Conservation (phyloP, 345 rosid genomes). For the Eutrema yunnanense region DNA sequence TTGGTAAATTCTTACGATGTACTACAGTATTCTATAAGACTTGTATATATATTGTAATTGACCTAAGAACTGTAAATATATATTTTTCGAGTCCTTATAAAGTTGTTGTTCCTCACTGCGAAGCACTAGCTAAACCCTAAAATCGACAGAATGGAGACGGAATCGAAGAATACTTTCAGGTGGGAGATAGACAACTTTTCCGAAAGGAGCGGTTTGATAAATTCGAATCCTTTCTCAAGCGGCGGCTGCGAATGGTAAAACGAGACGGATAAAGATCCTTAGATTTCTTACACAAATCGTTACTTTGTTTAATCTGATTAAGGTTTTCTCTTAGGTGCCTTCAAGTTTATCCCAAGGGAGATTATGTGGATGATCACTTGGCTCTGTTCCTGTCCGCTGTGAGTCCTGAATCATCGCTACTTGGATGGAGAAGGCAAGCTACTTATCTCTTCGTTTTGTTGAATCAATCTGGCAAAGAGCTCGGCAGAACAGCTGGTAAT, state of each 20-base stretch:
- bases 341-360: background rate
- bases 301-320: background rate
- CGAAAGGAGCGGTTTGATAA: background rate
- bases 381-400: background rate
- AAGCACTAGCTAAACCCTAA: background rate
- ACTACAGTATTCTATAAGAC: too few species aligned
- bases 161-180: background rate
- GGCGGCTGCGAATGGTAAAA: conserved; percentile 15
- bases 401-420: background rate
- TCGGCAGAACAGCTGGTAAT: background rate
- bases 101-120: background rate
- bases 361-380: background rate
- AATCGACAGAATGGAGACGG: background rate
- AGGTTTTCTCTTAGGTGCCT: background rate
- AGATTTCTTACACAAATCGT: background rate
- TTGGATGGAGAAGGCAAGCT: conserved; percentile 6
- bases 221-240: conserved; percentile 4
- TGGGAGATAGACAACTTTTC: conserved; percentile 10
- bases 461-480: background rate
- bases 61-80: background rate
- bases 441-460: background rate
- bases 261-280: background rate
- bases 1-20: too few species aligned
- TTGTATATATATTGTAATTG: background rate
- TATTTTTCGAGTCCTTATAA: background rate